Base-by-base conservation (phyloP, 768 basidiomycete species). In the Boletus tomentosulus region DNA sequence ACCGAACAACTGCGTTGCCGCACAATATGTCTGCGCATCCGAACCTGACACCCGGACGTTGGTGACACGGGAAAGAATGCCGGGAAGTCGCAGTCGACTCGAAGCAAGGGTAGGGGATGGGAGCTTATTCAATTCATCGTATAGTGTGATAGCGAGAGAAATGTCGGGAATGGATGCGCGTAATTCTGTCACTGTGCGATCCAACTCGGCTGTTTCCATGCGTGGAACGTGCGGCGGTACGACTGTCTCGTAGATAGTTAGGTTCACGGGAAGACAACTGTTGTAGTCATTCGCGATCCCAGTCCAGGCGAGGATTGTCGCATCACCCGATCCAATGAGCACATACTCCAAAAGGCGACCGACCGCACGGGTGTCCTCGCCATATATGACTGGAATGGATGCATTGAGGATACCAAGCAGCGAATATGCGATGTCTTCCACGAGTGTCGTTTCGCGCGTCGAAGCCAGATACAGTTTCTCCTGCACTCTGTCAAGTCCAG, bases 281-380 rank as follows among this genome's bases (percentile, higher is more conserved):
- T 60, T 48, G n/a, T 60, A 38, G 1, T 2, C 27, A 6, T 53
- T 42, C 4, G 55, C 11, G 0, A n/a, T 22, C 8, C 60, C 61
- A 0, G 57, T 62, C 57, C 62, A 62, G 15, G 61, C 62, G 0
- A 62, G 50, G 16, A 62, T 35, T 1, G 55, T 46, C 2, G 52
- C 47, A 5, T 62, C 57, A 0, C 53, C 50, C 0, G 61, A 62
- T 3, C 57, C 52, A 0, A 46, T 50, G 10, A 62, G 27, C 4
- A 62, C 47, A 16, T 59, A 50, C 24, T 59, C 61, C 25, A 62
- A n/a, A 8, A 62, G 27, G 1, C 61, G 53, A 6, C 60, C 57
- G 1, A 62, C 51, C 0, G 61, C 57, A 1, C 35, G 51, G 24
- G 39, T 24, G 0, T 54, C 54, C 46, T 62, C 61, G 1, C 60